Conservation (phyloP, 1,284 basidiomycete genomes). For the Ganoderma meredithae region DNA sequence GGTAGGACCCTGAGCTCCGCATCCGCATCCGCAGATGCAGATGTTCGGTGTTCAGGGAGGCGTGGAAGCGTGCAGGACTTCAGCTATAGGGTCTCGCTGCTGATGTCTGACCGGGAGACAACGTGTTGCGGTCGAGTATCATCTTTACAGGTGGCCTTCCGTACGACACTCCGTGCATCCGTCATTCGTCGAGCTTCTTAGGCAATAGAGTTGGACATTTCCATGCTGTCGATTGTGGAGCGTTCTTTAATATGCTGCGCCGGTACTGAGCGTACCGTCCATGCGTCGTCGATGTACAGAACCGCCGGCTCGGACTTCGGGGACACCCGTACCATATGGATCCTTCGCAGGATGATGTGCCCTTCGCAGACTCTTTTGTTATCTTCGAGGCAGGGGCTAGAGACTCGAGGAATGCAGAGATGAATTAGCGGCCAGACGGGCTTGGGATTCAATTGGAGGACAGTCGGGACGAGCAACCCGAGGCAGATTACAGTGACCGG, state of each 20-base stretch:
- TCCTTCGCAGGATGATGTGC: background rate
- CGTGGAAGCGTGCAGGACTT: background rate
- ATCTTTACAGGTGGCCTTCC: background rate
- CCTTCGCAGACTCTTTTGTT: background rate
- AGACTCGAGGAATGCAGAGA: background rate
- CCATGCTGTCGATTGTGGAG: background rate
- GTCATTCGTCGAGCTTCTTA: background rate
- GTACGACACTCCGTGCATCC: background rate
- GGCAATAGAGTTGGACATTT: background rate
- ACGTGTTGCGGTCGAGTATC: background rate
- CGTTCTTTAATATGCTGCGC: background rate
- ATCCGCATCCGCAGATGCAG: no score
- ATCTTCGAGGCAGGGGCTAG: background rate
- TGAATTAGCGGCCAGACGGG: background rate
- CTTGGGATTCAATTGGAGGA: background rate
- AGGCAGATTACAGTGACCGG: constrained; percentile 2
- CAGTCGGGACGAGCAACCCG: background rate
- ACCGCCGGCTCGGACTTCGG: background rate
- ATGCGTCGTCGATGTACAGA: background rate
- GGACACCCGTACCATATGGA: background rate
- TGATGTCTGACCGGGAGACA: background rate
- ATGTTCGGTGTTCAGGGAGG: background rate
- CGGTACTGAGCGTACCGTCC: background rate
- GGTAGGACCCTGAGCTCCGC: background rate
- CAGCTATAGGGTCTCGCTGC: background rate